Base-by-base conservation (phyloP, 2,329 filamentous ascomycete genomes). In the Ploettnerulaceae sp. region DNA sequence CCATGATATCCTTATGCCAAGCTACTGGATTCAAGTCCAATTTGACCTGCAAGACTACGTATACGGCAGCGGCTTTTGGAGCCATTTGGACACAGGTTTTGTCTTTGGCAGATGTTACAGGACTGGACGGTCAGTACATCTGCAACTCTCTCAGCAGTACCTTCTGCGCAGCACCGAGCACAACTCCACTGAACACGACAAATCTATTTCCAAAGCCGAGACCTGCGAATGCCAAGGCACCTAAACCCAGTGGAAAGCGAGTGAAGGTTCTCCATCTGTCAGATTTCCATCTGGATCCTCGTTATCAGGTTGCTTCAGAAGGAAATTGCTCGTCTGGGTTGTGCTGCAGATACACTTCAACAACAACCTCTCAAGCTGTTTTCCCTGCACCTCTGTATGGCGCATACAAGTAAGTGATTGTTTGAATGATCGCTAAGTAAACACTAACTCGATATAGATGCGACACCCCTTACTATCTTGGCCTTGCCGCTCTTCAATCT, bases 81-180 rank as follows among this genome's bases (percentile, higher is more conserved):
- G 71, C 73, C 1, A 68, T 76, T 45, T 80, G 75, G 75, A 76
- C 76, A 4, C 77, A 81, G 54, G 66, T 81, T 2, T 63, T 81
- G 24, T 69, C 72, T 2, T 66, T 71, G 33, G 75, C 75, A 6
- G 69, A 80, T 57, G 66, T 79, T 7, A 64, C 65, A 15, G 76
- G 75, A 7, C 64, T 72, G 2, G 77, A 81, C 57, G 77, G 76
- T 4, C 64, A 70, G 45, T 78, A 76, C 49, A 79, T 81, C 35
- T 81, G 77, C 64, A 70, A 72, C 52, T 69, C 65, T 12, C 54
- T 79, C 4, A 70, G 67, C 42, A 67, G 59, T 22, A 66, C 53
- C 4, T 77, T 72, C 56, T 81, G 77, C 56, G 60, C 67, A 1
- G 56, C 59, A 9, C 76, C 76, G 5, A 58, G 57, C 0, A 71